Evolutionary conservation across 352 stramenopile genomes (phyloP).

Genomic region (Phytopythium litorale): DNA sequence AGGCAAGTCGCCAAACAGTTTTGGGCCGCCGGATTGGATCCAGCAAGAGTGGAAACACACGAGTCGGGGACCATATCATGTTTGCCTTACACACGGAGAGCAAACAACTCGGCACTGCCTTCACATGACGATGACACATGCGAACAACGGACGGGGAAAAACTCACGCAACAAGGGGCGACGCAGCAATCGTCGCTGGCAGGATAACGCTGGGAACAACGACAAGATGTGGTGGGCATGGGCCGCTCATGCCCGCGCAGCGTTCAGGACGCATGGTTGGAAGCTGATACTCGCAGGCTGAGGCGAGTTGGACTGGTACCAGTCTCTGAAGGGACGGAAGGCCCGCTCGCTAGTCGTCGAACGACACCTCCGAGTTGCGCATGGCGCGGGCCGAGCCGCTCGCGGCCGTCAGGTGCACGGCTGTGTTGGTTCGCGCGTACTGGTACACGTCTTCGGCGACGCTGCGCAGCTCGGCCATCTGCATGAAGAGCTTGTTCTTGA

Average conservation of each 20-base stretch:
- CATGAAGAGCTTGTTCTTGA: constrained; percentile 34
- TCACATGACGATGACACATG: not conserved
- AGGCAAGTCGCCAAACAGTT: not conserved
- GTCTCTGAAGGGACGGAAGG: not conserved
- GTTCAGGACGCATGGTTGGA: not conserved
- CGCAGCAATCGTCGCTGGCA: not conserved
- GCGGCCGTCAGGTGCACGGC: constrained; percentile 28
- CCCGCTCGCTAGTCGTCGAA: constrained; percentile 1
- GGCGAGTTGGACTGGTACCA: not conserved
- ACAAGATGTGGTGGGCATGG: no score
- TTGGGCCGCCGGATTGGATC: not conserved
- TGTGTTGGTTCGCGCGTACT: constrained; percentile 41
- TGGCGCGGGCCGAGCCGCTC: constrained; percentile 3
- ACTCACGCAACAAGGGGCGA: not conserved
- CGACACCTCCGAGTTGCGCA: constrained; percentile 2
- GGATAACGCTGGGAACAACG: not conserved
- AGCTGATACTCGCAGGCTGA: not conserved
- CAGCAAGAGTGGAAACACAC: not conserved
- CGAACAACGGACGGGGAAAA: not conserved
- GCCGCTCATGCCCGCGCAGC: not conserved
- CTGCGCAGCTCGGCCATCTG: constrained; percentile 45
- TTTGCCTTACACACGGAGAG: not conserved
- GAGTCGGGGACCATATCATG: not conserved
- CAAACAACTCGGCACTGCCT: not conserved
- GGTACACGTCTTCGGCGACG: constrained; percentile 42